A percentile compares a stretch with the other conserved stretches of the same genome.
phyloP scores from a whole-genome alignment of 345 rosid species.

The Syzygium aromaticum region DNA sequence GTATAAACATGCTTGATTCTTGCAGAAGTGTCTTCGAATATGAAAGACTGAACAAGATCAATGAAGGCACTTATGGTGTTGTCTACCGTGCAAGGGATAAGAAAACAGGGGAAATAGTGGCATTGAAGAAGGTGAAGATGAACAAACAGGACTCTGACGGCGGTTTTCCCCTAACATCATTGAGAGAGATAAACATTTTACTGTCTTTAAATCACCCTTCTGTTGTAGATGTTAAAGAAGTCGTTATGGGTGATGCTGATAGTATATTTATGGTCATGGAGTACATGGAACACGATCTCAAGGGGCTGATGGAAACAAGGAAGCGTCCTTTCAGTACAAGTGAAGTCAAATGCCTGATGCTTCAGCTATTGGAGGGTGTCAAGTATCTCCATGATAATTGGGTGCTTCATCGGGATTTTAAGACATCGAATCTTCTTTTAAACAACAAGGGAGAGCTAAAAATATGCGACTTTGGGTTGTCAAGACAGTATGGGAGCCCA shows the following conservation, averaged over 20 bases:
- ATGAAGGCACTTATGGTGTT: slow-evolving; percentile 84
- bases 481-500: slow-evolving; percentile 84
- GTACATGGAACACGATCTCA: slow-evolving; percentile 79
- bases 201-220: slow-evolving; percentile 63
- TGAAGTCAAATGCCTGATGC: slow-evolving; percentile 87
- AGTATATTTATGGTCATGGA: slow-evolving; percentile 91
- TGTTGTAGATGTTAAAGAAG: slow-evolving; percentile 74
- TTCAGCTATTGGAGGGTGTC: slow-evolving; percentile 76
- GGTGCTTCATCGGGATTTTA: slow-evolving; percentile 89
- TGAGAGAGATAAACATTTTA: slow-evolving; percentile 88
- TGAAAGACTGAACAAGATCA: slow-evolving; percentile 70
- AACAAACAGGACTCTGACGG: slow-evolving; percentile 36
- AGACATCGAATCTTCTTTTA: slow-evolving; percentile 78
- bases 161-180: slow-evolving; percentile 73
- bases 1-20: slow-evolving; percentile 48
- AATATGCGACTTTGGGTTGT: slow-evolving; percentile 83
- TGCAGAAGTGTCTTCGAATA: slow-evolving; percentile 61
- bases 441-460: slow-evolving; percentile 74
- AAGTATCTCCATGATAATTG: slow-evolving; percentile 85
- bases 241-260: slow-evolving; percentile 55
- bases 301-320: slow-evolving; percentile 56
- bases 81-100: slow-evolving; percentile 74
- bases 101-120: slow-evolving; percentile 61
- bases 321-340: slow-evolving; percentile 75
- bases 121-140: slow-evolving; percentile 76